Evolutionary conservation across 1,139 yeast genomes (phyloP).

Genomic region (Zhuliangozyma blackwelliae): DNA sequence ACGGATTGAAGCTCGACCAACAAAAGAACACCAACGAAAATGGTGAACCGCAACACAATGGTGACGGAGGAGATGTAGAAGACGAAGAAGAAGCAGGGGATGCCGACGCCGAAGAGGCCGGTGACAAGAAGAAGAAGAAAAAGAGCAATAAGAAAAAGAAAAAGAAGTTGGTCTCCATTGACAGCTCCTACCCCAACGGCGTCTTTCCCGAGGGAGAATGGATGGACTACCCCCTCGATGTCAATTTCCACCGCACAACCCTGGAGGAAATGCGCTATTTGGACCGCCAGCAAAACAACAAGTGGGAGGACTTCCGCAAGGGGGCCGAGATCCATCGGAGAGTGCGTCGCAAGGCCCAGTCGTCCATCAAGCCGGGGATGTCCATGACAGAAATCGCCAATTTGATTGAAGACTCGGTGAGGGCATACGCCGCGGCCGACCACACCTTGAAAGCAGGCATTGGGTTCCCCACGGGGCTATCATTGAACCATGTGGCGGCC

Average conservation of each 20-base stretch:
- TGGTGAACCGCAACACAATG: slow-evolving; percentile 3
- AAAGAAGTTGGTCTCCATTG: slow-evolving; percentile 53
- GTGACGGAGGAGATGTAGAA: slow-evolving; percentile 9
- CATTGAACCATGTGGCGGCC: slow-evolving; percentile 92
- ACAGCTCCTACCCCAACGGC: slow-evolving; percentile 65
- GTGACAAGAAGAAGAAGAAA: slow-evolving; percentile 32
- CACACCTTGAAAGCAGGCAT: slow-evolving; percentile 74
- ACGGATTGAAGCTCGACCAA: slow-evolving; percentile 9
- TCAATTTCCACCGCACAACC: slow-evolving; percentile 72
- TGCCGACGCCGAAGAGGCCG: no score
- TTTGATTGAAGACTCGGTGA: slow-evolving; percentile 77
- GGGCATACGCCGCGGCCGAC: slow-evolving; percentile 67
- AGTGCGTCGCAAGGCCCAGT: slow-evolving; percentile 76
- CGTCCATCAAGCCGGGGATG: slow-evolving; percentile 86
- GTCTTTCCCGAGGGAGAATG: slow-evolving; percentile 87
- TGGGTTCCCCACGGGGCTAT: slow-evolving; percentile 96
- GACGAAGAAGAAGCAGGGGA: slow-evolving; percentile 6
- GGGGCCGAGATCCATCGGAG: slow-evolving; percentile 96
- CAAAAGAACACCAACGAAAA: slow-evolving; percentile 1
- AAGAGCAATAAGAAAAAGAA: slow-evolving; percentile 45
- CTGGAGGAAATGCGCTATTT: slow-evolving; percentile 80
- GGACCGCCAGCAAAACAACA: slow-evolving; percentile 60
- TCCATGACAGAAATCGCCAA: slow-evolving; percentile 86
- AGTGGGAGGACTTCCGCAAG: slow-evolving; percentile 87
- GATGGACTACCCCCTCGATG: slow-evolving; percentile 68